Evolutionary conservation across 208 protist genomes (phyloP).

Genomic region (Acanthamoeba quina): DNA sequence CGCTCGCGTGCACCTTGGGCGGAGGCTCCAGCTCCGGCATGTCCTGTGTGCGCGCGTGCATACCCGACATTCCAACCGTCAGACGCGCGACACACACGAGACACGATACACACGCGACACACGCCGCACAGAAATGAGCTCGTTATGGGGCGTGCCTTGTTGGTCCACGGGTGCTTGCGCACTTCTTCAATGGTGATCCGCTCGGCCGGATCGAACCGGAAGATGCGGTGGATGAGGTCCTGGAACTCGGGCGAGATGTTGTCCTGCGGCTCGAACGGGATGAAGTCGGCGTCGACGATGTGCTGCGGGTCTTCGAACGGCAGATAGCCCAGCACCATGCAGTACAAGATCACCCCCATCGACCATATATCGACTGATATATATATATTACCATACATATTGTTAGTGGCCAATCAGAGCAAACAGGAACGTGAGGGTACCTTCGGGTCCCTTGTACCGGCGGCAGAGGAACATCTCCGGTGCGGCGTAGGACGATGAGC

Average conservation of each 20-base stretch:
- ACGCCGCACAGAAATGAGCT: too few relatives aligned
- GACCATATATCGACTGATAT: conserved; percentile 89
- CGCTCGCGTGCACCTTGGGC: not conserved
- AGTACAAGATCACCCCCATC: conserved; percentile 98
- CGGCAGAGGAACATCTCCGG: conserved; percentile 74
- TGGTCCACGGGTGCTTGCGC: conserved; percentile 9
- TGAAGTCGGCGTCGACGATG: conserved; percentile 39
- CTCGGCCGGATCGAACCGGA: conserved; percentile 28
- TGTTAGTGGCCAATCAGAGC: not conserved
- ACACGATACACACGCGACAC: too few relatives aligned
- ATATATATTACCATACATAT: not conserved
- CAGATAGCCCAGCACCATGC: conserved; percentile 97
- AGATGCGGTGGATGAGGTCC: conserved; percentile 18
- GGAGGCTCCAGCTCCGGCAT: not conserved
- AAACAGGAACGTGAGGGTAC: not conserved
- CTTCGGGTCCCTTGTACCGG: conserved; percentile 10
- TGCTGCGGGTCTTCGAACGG: conserved; percentile 93
- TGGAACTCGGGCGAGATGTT: conserved; percentile 15
- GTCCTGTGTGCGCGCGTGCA: not conserved
- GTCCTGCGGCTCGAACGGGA: conserved; percentile 4
- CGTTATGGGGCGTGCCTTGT: too few relatives aligned
- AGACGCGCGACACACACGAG: too few relatives aligned
- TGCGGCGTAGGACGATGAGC: conserved; percentile 57
- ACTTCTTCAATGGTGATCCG: conserved; percentile 16
- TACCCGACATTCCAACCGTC: too few relatives aligned